Evolutionary conservation across 2,329 filamentous ascomycete species (phyloP).

Genomic region (Colletotrichum camelliae): DNA sequence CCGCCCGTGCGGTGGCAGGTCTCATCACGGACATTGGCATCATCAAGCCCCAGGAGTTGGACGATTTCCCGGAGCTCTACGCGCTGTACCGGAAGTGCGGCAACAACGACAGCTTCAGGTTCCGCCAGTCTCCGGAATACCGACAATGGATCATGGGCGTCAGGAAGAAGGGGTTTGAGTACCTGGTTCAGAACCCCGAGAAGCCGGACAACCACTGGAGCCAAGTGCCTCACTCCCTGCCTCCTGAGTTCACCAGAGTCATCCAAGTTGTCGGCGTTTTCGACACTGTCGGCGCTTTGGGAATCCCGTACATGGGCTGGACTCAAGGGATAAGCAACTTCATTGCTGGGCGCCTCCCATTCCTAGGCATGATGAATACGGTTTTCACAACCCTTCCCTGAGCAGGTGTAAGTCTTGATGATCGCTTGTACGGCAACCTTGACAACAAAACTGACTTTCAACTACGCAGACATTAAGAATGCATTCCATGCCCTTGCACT

Average conservation of each 20-base stretch:
- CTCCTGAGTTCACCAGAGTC: neutral
- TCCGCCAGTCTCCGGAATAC: neutral
- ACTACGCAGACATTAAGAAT: neutral
- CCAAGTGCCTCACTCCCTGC: neutral
- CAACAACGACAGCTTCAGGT: neutral
- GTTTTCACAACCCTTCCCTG: neutral
- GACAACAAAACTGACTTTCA: fast-evolving
- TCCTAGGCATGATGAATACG: neutral
- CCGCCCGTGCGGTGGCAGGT: slow-evolving; percentile 43
- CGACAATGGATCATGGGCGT: neutral
- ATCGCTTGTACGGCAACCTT: too few relatives aligned
- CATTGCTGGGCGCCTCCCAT: fast-evolving
- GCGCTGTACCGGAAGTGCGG: neutral
- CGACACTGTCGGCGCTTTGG: slow-evolving; percentile 18
- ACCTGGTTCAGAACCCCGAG: neutral
- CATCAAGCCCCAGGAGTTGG: slow-evolving; percentile 15
- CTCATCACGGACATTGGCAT: slow-evolving; percentile 34
- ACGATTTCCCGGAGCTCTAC: slow-evolving; percentile 18
- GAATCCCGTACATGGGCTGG: neutral
- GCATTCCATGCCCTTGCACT: slow-evolving; percentile 1
- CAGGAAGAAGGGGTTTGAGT: neutral
- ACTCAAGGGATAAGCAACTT: neutral
- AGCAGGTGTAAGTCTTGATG: neutral
- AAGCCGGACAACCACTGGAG: neutral
- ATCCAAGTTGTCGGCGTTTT: slow-evolving; percentile 13